Percentiles rank a stretch among this genome's conserved stretches.
These are phyloP conservation scores for Trichomonascaceae sp. DNA, from an alignment of 1,139 yeast genomes.

Conservation along the genomic window DNA sequence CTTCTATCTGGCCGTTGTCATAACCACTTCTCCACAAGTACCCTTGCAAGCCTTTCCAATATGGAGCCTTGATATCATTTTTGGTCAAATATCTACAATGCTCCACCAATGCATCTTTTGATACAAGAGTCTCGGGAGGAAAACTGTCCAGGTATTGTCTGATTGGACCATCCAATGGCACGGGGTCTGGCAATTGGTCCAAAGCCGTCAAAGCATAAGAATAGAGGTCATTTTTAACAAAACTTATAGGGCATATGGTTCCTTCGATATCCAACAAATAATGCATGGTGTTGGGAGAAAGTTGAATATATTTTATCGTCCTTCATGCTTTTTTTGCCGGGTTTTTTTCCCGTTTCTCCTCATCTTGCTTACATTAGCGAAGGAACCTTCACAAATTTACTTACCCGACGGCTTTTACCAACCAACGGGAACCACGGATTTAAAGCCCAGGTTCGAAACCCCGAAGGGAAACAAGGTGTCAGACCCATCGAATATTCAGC, in stretches of 20 bases:
- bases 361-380: background rate
- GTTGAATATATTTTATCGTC: background rate
- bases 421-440: background rate
- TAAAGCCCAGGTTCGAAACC: background rate
- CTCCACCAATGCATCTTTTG: slow-evolving; percentile 31
- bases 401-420: background rate
- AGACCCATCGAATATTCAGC: slow-evolving; percentile 16
- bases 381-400: background rate
- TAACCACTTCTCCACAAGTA: slow-evolving; percentile 78
- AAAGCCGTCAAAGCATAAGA: slow-evolving; percentile 32
- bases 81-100: slow-evolving; percentile 55
- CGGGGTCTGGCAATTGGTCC: slow-evolving; percentile 11
- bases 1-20: slow-evolving; percentile 61
- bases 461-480: background rate
- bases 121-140: slow-evolving; percentile 34
- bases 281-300: slow-evolving; percentile 9
- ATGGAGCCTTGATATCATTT: slow-evolving; percentile 70
- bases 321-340: background rate
- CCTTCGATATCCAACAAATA: slow-evolving; percentile 75
- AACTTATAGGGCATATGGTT: slow-evolving; percentile 83
- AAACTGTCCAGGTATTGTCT: slow-evolving; percentile 39
- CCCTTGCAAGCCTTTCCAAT: slow-evolving; percentile 76
- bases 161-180: slow-evolving; percentile 9
- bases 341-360: background rate
- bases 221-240: slow-evolving; percentile 68